phyloP scores from a whole-genome alignment of 75 land plant genomes.

The Cunninghamia lanceolata region DNA sequence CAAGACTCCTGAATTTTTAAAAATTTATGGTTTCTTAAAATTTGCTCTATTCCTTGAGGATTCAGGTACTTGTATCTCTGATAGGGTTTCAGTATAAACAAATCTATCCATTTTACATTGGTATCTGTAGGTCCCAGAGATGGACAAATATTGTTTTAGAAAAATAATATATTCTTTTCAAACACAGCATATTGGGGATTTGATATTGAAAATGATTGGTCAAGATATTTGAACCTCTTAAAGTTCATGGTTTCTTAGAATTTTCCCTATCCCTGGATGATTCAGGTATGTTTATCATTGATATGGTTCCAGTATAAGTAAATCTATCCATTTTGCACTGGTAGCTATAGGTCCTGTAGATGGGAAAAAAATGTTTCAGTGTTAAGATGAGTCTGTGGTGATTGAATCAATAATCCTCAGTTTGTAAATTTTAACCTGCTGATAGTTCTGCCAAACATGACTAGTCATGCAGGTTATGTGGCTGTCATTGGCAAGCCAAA shows the following conservation, averaged over 20 bases:
- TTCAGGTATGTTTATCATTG: not conserved
- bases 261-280: not conserved
- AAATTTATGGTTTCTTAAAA: not conserved
- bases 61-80: not conserved
- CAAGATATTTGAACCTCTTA: not conserved
- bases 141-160: not conserved
- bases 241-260: not conserved
- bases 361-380: not conserved
- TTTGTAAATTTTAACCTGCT: not conserved
- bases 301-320: not conserved
- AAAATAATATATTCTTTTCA: not conserved
- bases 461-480: constrained; percentile 74
- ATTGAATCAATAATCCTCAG: not conserved
- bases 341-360: not conserved
- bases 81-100: not conserved
- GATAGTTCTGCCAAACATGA: not conserved
- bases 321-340: not conserved
- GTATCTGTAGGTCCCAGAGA: not conserved
- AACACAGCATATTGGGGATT: not conserved
- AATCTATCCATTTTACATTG: not conserved
- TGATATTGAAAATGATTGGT: not conserved
- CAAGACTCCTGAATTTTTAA: not conserved
- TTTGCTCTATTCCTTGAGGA: not conserved
- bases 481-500: constrained; percentile 97
- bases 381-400: not conserved